A percentile compares a stretch with the other conserved stretches of the same genome.
Conservation (phyloP, 78 protist genomes). For the Emiliania huxleyi region DNA sequence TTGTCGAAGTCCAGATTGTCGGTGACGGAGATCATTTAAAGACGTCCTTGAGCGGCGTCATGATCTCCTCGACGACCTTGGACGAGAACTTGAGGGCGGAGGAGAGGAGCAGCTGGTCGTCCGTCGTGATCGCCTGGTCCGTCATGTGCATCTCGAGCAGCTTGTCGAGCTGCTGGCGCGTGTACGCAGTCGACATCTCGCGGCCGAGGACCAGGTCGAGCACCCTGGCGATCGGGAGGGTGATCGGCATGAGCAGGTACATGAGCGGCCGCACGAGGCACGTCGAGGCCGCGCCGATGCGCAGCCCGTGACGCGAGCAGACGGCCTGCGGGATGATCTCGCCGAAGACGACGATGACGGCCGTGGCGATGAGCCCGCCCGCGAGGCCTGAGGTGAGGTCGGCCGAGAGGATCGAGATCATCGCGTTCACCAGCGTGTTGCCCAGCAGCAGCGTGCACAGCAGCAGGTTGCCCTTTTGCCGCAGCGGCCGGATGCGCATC, state of each 20-base stretch:
- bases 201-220: constrained; percentile 84
- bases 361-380: constrained; percentile 72
- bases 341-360: constrained; percentile 79
- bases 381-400: constrained; percentile 66
- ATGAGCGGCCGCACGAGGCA: background rate
- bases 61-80: constrained; percentile 43
- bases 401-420: constrained; percentile 76
- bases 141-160: too few relatives aligned
- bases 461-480: constrained; percentile 82
- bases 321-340: constrained; percentile 81
- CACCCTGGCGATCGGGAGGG: constrained; percentile 66
- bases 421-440: constrained; percentile 86
- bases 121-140: too few relatives aligned
- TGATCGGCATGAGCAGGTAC: background rate
- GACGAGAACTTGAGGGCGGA: background rate
- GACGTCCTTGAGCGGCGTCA: constrained; percentile 84
- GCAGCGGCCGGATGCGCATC: constrained; percentile 75
- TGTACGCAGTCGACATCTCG: constrained; percentile 77
- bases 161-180: too few relatives aligned
- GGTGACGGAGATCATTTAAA: constrained; percentile 67
- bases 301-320: constrained; percentile 78
- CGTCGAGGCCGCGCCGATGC: constrained; percentile 6
- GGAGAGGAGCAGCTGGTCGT: too few relatives aligned
- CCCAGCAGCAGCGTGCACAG: constrained; percentile 92
- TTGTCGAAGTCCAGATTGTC: background rate